These are phyloP conservation scores for Theobroma grandiflorum DNA, from an alignment of 441 rosid genomes.

Conservation along the genomic window DNA sequence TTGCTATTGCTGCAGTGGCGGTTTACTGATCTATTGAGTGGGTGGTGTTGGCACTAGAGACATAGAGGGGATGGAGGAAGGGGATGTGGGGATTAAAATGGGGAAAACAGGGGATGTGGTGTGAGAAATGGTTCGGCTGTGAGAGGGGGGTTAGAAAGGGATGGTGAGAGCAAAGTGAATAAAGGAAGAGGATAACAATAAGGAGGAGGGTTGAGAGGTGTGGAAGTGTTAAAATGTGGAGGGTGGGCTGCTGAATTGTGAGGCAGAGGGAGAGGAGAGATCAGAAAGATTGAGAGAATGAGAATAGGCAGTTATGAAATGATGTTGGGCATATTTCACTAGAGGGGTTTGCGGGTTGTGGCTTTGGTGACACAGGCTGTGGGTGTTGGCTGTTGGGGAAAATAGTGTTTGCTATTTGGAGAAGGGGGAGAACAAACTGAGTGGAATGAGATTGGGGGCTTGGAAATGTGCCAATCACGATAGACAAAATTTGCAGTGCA, in stretches of 20 bases:
- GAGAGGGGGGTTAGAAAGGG: not conserved
- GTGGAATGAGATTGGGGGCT: not conserved
- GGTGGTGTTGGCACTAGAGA: not conserved
- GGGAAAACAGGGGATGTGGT: not conserved
- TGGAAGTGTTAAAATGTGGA: not conserved
- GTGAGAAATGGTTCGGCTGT: not conserved
- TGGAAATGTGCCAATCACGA: not conserved
- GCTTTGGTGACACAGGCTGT: not conserved
- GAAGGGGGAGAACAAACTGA: not conserved
- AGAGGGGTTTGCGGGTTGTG: not conserved
- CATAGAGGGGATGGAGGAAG: not conserved
- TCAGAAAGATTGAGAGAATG: not conserved
- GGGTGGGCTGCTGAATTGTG: not conserved
- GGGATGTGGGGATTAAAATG: not conserved
- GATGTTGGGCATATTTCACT: not conserved
- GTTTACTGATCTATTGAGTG: not conserved
- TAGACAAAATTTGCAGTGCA: not conserved
- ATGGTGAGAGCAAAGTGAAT: not conserved
- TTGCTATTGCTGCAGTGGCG: not conserved
- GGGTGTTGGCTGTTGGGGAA: not conserved
- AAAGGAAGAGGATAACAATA: not conserved
- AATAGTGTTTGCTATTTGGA: not conserved
- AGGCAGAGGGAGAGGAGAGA: not conserved
- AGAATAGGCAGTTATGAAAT: not conserved
- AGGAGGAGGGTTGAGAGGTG: not conserved